Conservation (phyloP, 108 stramenopile genomes). For the Pseudonitzschia delicatissima region DNA sequence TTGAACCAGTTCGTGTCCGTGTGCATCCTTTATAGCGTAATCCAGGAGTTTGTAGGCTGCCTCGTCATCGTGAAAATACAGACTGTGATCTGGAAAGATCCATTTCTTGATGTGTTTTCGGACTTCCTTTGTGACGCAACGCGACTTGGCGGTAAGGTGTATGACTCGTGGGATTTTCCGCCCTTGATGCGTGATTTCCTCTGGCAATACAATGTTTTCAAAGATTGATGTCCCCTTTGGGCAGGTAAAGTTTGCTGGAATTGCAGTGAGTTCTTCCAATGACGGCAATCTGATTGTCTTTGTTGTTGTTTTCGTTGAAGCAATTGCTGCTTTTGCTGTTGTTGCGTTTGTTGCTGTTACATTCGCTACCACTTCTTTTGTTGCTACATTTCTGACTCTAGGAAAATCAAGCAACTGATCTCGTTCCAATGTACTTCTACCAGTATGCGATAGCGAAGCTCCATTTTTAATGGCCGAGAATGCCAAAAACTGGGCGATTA, state of each 20-base stretch:
- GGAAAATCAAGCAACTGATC: too few relatives aligned
- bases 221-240: not conserved
- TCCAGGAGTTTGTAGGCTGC: constrained; percentile 54
- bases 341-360: not conserved
- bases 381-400: too few relatives aligned
- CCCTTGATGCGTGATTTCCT: not conserved
- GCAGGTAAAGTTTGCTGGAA: not conserved
- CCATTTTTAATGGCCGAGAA: too few relatives aligned
- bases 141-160: constrained; percentile 55
- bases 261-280: not conserved
- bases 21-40: constrained; percentile 39
- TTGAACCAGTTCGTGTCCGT: constrained; percentile 45
- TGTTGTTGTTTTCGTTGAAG: not conserved
- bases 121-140: constrained; percentile 42
- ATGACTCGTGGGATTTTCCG: constrained; percentile 56
- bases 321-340: not conserved
- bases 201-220: constrained; percentile 17
- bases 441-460: too few relatives aligned
- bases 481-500: too few relatives aligned
- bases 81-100: constrained; percentile 44
- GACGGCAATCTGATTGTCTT: not conserved
- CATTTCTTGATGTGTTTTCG: constrained; percentile 37
- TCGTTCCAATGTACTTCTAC: too few relatives aligned
- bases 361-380: not conserved
- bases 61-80: constrained; percentile 65